phyloP scores from a whole-genome alignment of 2,329 filamentous ascomycete species.

The Colletotrichum cordylinicola region DNA sequence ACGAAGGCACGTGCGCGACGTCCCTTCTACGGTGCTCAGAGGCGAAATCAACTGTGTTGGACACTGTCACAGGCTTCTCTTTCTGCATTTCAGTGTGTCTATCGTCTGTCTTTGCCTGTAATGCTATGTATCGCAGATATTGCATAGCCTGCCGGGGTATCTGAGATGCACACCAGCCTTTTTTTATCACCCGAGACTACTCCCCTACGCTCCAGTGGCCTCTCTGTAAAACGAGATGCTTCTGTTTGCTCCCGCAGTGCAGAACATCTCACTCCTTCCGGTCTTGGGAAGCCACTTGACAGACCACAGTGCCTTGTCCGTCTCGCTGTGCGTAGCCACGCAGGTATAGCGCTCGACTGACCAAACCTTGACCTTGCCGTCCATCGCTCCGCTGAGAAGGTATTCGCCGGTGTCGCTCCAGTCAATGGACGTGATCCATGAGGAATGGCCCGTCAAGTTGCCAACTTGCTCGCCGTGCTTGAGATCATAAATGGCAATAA shows the following conservation, averaged over 20 bases:
- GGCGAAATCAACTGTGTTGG: rapidly evolving
- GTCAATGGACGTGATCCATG: slow-evolving; percentile 90
- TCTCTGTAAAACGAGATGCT: slow-evolving; percentile 85
- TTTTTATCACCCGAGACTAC: neutral
- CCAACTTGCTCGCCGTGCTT: slow-evolving; percentile 91
- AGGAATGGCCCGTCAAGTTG: slow-evolving; percentile 78
- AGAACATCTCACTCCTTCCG: slow-evolving; percentile 73
- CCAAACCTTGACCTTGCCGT: slow-evolving; percentile 97
- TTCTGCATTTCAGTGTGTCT: neutral
- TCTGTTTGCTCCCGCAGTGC: slow-evolving; percentile 76
- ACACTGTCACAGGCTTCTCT: neutral
- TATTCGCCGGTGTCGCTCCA: slow-evolving; percentile 96
- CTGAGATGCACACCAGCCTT: neutral
- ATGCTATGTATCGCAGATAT: neutral
- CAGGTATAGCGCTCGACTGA: slow-evolving; percentile 83
- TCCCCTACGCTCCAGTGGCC: slow-evolving; percentile 63
- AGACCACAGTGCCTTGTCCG: slow-evolving; percentile 82
- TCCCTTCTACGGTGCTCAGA: neutral
- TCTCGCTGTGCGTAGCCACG: slow-evolving; percentile 93
- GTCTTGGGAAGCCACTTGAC: slow-evolving; percentile 84
- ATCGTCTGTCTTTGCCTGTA: neutral
- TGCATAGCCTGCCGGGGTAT: neutral
- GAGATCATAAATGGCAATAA: slow-evolving; percentile 93
- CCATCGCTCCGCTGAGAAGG: slow-evolving; percentile 84
- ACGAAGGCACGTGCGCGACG: slow-evolving; percentile 54